Percentiles rank a stretch among this genome's conserved stretches.
Conservation (phyloP, 371 early-diverging fungal genomes). For the Actinomucor elegans region DNA sequence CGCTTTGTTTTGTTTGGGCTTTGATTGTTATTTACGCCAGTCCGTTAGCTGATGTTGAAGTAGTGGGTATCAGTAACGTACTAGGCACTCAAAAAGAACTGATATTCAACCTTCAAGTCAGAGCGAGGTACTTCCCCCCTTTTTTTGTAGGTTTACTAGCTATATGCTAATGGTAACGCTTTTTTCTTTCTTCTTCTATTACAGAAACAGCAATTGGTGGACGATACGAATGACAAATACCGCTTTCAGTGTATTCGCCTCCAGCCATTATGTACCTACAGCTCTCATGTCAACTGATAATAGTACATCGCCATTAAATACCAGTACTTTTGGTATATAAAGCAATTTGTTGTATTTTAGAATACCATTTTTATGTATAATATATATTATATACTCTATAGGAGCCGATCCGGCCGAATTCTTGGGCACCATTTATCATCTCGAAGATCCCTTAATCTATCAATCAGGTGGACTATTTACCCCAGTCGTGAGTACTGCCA, state of each 20-base stretch:
- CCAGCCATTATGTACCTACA: constrained; percentile 26
- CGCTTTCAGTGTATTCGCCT: constrained; percentile 28
- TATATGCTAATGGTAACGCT: no score
- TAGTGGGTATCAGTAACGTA: constrained; percentile 52
- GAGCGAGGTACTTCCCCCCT: constrained; percentile 5
- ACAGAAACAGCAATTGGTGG: constrained; percentile 29
- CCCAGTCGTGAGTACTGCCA: constrained; percentile 17
- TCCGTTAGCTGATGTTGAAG: constrained; percentile 34
- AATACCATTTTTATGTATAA: neutral
- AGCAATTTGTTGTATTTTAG: no score
- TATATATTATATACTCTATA: neutral
- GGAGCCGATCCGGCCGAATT: constrained; percentile 31
- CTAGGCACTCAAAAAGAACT: constrained; percentile 62
- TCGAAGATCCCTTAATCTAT: constrained; percentile 26
- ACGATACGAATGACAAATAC: constrained; percentile 24
- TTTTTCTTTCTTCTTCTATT: neutral
- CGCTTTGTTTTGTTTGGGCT: constrained; percentile 7
- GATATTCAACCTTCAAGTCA: constrained; percentile 53
- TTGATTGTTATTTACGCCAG: constrained; percentile 13
- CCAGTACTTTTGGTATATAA: neutral
- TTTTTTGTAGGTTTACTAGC: no score
- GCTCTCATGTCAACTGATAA: neutral
- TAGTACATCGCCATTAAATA: neutral
- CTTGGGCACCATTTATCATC: constrained; percentile 27
- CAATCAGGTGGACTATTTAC: constrained; percentile 18